Evolutionary conservation across 2,329 filamentous ascomycete species (phyloP), one percentile per base, ranked within the genome.

Genomic region (Neonectria coccinea): DNA sequence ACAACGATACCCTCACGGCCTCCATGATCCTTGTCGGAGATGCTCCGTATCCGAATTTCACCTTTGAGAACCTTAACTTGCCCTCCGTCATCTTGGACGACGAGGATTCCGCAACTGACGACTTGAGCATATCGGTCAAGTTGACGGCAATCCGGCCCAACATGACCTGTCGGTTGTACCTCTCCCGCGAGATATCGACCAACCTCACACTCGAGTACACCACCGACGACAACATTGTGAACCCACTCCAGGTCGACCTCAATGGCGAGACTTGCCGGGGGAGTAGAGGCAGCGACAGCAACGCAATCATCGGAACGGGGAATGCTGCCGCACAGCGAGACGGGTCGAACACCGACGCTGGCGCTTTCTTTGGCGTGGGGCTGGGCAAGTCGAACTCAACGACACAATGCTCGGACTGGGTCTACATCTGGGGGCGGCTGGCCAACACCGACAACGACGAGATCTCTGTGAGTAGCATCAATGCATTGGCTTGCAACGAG

Each of bases 401-500:
- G 7, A 27, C 69, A 7, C 75, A 78, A 51, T 78, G 71, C 54
- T 75, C 68, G 6, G 74, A 77, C 57, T 77, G 75, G 72, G 31
- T 79, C 22, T 81, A 77, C 53, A 70, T 77, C 44, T 81, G 79
- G 78, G 78, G 78, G 33, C 70, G 72, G 41, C 64, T 79, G 1
- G 44, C 52, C 4, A 57, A 72, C 33, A 56, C 74, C 20, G 67
- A 70, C 45, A 70, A 65, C 20, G 67, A 69, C 20, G 65, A 71
- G 25, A 66, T 73, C 48, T 67, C 72, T 1, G 75, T 81, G 11
- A 70, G 67, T 39, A 71, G 69, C 41, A 71, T 79, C 16, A 75
- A 73, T 5, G 77, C 75, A 5, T 59, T 81, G 58, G 74, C 75
- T 20, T 82, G 80, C 67, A 82, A 82, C 68, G 79, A 81, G 67